These are phyloP conservation scores for Amaranthus palmeri DNA, from an alignment of 148 eudicot species.

Conservation along the genomic window DNA sequence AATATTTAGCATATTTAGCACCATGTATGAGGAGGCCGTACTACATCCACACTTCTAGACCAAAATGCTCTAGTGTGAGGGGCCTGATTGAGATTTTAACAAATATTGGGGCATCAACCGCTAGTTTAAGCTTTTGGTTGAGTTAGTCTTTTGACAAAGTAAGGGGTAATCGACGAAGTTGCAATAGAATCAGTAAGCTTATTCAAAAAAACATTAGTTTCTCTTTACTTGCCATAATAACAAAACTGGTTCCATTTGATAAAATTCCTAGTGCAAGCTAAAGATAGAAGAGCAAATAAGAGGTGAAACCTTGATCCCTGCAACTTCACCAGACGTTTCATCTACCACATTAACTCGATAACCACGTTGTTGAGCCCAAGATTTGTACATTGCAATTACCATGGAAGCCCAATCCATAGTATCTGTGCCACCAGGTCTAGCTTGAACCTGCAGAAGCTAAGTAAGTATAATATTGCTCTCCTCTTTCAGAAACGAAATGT, in stretches of 20 bases:
- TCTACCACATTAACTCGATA: slow-evolving; percentile 76
- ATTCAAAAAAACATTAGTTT: background rate
- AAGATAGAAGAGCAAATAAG: slow-evolving; percentile 4
- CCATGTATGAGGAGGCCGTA: too few relatives aligned
- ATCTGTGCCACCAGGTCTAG: slow-evolving; percentile 98
- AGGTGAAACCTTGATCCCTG: slow-evolving; percentile 85
- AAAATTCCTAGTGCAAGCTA: background rate
- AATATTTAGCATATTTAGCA: too few relatives aligned
- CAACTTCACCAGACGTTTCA: slow-evolving; percentile 94
- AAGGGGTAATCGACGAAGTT: too few relatives aligned
- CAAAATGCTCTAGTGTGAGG: too few relatives aligned
- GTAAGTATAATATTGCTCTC: background rate
- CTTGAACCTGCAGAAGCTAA: slow-evolving; percentile 67
- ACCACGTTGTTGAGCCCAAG: slow-evolving; percentile 83
- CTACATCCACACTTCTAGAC: too few relatives aligned
- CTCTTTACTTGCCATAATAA: background rate
- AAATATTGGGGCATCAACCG: too few relatives aligned
- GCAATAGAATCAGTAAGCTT: background rate
- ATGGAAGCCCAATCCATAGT: slow-evolving; percentile 98
- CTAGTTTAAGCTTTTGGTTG: too few relatives aligned
- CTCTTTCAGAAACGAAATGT: background rate
- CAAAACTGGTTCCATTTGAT: background rate
- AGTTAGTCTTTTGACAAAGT: too few relatives aligned
- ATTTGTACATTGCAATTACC: slow-evolving; percentile 92
- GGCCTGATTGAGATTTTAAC: too few relatives aligned